Evolutionary conservation across 257 asterid species (phyloP).

Genomic region (Rubia yunnanensis): DNA sequence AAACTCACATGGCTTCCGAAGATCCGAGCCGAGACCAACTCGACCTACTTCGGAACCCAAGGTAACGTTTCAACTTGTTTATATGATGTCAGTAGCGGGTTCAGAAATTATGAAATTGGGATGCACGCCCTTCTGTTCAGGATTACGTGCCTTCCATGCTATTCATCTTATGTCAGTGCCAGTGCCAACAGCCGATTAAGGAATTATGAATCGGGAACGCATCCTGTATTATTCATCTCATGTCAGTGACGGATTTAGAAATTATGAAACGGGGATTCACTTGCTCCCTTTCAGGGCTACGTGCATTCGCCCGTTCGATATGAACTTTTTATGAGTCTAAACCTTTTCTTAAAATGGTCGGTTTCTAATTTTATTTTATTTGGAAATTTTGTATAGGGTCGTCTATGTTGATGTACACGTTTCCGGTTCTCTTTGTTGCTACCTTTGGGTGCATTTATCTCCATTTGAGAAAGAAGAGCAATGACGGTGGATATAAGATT

Average conservation of each 20-base stretch:
- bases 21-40: conserved; percentile 28
- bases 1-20: conserved; percentile 38
- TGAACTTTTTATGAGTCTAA: too few relatives aligned
- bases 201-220: too few relatives aligned
- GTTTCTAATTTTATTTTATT: neutral
- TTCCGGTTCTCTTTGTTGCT: conserved; percentile 61
- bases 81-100: neutral
- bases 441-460: conserved; percentile 63
- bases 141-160: too few relatives aligned
- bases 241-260: too few relatives aligned
- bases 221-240: too few relatives aligned
- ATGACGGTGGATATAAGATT: neutral
- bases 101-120: too few relatives aligned
- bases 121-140: too few relatives aligned
- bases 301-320: neutral
- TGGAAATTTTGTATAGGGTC: conserved; percentile 32
- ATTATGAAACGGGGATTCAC: too few relatives aligned
- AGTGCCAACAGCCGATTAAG: too few relatives aligned
- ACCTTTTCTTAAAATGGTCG: too few relatives aligned
- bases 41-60: conserved; percentile 81
- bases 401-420: conserved; percentile 32
- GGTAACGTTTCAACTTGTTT: conserved; percentile 26
- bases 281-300: neutral
- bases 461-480: conserved; percentile 42
- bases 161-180: too few relatives aligned